These are phyloP conservation scores for Dissophora ornata DNA, from an alignment of 192 early-diverging fungal genomes.

Conservation along the genomic window DNA sequence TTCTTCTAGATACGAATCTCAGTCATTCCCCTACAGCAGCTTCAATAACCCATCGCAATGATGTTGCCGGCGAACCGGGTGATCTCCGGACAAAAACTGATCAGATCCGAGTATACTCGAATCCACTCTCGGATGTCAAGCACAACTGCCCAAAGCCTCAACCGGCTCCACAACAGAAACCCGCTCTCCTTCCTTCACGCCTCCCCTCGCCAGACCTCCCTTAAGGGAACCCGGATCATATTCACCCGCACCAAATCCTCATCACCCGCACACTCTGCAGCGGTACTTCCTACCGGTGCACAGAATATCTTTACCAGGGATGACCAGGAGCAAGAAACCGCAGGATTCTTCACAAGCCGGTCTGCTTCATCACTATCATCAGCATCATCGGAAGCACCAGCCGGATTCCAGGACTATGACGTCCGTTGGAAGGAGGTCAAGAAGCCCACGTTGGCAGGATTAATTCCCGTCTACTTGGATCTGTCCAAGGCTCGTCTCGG, in stretches of 20 bases:
- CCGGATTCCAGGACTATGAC: constrained; percentile 35
- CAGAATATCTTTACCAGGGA: constrained; percentile 14
- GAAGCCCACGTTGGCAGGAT: constrained; percentile 23
- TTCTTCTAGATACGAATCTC: no score
- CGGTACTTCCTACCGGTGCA: constrained; percentile 17
- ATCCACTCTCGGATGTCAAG: constrained; percentile 20
- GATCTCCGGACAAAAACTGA: constrained; percentile 38
- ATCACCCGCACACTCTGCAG: constrained; percentile 9
- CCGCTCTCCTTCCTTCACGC: neutral
- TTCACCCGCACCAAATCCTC: constrained; percentile 43
- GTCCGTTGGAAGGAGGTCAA: constrained; percentile 54
- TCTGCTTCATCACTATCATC: constrained; percentile 9
- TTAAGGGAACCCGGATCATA: constrained; percentile 29
- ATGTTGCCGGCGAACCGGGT: constrained; percentile 21
- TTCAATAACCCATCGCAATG: neutral
- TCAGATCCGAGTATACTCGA: constrained; percentile 33
- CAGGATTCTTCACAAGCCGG: constrained; percentile 27
- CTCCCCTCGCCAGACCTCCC: neutral
- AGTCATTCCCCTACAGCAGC: neutral
- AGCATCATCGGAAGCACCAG: constrained; percentile 16
- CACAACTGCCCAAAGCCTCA: constrained; percentile 8
- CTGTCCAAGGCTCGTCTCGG: constrained; percentile 90
- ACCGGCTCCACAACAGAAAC: constrained; percentile 2
- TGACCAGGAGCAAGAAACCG: constrained; percentile 16
- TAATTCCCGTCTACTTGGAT: constrained; percentile 59